Percentiles rank a stretch among this genome's conserved stretches.
phyloP scores from a whole-genome alignment of 2,329 filamentous ascomycete genomes.

The Colletotrichum sp. region DNA sequence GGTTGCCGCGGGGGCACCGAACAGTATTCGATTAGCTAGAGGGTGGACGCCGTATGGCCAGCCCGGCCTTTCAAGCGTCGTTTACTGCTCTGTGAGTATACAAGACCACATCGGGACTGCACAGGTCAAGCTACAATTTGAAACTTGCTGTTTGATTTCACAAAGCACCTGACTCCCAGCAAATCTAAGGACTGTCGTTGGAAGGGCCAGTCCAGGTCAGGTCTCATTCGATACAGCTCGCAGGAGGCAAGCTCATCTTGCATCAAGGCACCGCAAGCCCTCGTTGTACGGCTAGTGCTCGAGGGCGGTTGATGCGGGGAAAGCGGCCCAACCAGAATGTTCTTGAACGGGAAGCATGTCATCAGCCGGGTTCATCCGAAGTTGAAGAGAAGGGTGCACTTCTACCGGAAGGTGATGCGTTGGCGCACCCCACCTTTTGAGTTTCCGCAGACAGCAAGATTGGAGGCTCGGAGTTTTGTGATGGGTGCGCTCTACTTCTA shows the following conservation, averaged over 20 bases:
- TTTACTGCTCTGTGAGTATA: not conserved
- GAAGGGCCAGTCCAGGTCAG: not conserved
- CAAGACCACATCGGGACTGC: not conserved
- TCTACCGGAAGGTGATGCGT: not conserved
- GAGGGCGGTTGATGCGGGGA: not conserved
- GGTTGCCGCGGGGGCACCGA: not conserved
- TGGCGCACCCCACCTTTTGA: slow-evolving; percentile 10
- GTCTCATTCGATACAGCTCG: not conserved
- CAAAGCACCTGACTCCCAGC: not conserved
- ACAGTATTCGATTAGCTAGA: not conserved
- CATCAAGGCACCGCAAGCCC: not conserved
- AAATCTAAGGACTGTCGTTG: not conserved
- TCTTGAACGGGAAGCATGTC: slow-evolving; percentile 1
- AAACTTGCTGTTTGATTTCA: not conserved
- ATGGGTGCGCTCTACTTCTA: not conserved
- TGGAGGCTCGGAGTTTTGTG: not conserved
- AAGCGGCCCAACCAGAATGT: not conserved
- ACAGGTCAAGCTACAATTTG: not conserved
- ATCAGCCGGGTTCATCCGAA: slow-evolving; percentile 18
- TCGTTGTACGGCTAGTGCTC: not conserved
- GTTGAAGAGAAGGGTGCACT: not conserved
- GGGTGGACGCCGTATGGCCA: not conserved
- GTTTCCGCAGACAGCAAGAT: not conserved
- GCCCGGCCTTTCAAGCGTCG: not conserved
- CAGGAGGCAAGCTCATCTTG: not conserved